Conservation (phyloP, 371 early-diverging fungal species). For the Actinomortierella ambigua region DNA sequence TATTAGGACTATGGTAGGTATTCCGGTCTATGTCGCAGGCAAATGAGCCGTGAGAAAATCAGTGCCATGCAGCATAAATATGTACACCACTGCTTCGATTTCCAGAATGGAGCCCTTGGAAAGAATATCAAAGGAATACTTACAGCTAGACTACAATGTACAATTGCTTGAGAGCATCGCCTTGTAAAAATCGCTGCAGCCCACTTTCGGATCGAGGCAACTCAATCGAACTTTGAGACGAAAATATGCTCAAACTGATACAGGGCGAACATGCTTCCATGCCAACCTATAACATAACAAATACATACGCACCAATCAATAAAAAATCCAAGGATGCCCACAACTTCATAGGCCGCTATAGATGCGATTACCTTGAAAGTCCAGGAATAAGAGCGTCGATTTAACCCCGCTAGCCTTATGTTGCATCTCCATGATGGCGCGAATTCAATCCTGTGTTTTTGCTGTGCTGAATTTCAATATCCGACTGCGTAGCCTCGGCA, state of each 20-base stretch:
- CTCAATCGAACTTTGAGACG: conserved; percentile 2
- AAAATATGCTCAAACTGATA: neutral
- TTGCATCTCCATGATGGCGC: conserved; percentile 20
- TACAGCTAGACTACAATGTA: too few species aligned
- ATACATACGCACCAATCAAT: neutral
- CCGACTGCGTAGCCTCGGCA: conserved; percentile 9
- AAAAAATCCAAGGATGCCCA: neutral
- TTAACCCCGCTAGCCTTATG: conserved; percentile 1
- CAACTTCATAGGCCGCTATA: neutral
- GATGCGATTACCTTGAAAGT: conserved; percentile 2
- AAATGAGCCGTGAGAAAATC: too few species aligned
- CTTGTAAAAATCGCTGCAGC: conserved; percentile 3
- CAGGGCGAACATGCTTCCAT: neutral
- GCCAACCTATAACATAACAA: conserved; percentile 3
- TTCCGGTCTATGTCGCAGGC: too few species aligned
- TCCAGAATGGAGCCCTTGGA: too few species aligned
- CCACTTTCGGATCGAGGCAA: conserved; percentile 2
- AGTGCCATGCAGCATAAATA: too few species aligned
- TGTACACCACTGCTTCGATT: too few species aligned
- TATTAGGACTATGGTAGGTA: conserved; percentile 23
- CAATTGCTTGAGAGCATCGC: conserved; percentile 2
- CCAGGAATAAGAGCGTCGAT: neutral
- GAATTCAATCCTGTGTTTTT: conserved; percentile 15
- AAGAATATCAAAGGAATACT: too few species aligned
- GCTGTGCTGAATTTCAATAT: conserved; percentile 13